These are phyloP conservation scores for Ceratobasidium theobromae DNA, from an alignment of 1,284 basidiomycete species.

Conservation along the genomic window DNA sequence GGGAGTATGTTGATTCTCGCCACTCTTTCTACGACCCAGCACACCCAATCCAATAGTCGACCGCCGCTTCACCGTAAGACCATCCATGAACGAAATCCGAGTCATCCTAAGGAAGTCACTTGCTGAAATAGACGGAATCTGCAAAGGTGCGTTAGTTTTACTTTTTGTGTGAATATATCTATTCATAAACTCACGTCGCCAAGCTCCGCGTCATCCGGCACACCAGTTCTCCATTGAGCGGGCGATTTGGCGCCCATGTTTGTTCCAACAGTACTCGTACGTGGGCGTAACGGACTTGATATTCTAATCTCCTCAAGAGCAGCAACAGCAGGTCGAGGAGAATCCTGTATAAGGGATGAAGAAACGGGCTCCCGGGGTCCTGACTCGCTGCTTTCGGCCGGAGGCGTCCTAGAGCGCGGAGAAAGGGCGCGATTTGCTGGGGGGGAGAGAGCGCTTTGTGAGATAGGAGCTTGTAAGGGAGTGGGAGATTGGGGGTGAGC, in stretches of 20 bases:
- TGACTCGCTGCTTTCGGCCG: too few species aligned
- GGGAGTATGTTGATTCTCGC: slow-evolving; percentile 1
- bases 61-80: slow-evolving; percentile 35
- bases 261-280: neutral
- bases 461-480: neutral
- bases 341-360: neutral
- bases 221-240: slow-evolving; percentile 17
- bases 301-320: slow-evolving; percentile 20
- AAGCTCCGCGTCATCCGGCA: slow-evolving; percentile 13
- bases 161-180: neutral
- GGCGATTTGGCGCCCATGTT: slow-evolving; percentile 3
- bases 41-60: slow-evolving; percentile 33
- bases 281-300: slow-evolving; percentile 13
- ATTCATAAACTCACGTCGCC: slow-evolving; percentile 4
- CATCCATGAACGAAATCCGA: slow-evolving; percentile 35
- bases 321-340: neutral
- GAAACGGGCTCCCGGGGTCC: neutral
- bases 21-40: slow-evolving; percentile 8
- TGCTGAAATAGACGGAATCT: slow-evolving; percentile 31
- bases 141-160: neutral
- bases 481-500: neutral
- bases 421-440: neutral
- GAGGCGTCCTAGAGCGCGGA: neutral
- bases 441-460: neutral
- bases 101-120: slow-evolving; percentile 36